Conservation (phyloP, 2,329 filamentous ascomycete genomes). For the Venturia effusa region DNA sequence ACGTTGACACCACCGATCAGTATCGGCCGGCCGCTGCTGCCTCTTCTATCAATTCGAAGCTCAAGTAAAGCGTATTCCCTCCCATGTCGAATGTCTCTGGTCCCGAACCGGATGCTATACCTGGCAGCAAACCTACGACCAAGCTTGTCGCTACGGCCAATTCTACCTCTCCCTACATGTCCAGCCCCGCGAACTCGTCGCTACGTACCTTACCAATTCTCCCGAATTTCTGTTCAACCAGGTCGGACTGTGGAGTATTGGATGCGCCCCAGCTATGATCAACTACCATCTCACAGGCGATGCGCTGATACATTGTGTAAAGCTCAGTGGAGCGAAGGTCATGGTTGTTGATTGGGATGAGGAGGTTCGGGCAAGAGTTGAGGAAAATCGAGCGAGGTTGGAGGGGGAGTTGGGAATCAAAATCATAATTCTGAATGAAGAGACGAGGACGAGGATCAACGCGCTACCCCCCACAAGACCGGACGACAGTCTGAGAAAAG, state of each 20-base stretch:
- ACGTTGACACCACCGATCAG: background rate
- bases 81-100: slow-evolving; percentile 53
- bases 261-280: slow-evolving; percentile 58
- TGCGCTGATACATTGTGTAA: slow-evolving; percentile 54
- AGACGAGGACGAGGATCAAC: slow-evolving; percentile 36
- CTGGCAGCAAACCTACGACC: slow-evolving; percentile 45
- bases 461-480: slow-evolving; percentile 40
- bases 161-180: slow-evolving; percentile 41
- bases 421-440: slow-evolving; percentile 42
- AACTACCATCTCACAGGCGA: slow-evolving; percentile 58
- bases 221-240: slow-evolving; percentile 57
- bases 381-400: slow-evolving; percentile 37
- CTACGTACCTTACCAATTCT: slow-evolving; percentile 56
- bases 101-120: slow-evolving; percentile 51
- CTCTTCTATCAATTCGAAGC: slow-evolving; percentile 57
- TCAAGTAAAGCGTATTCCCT: slow-evolving; percentile 39
- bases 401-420: slow-evolving; percentile 47
- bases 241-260: slow-evolving; percentile 54
- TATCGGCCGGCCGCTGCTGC: slow-evolving; percentile 32
- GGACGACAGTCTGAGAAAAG: slow-evolving; percentile 43
- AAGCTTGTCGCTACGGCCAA: slow-evolving; percentile 49
- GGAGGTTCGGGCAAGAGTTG: slow-evolving; percentile 45
- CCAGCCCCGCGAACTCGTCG: slow-evolving; percentile 44
- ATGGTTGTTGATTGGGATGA: slow-evolving; percentile 36
- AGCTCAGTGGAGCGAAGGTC: slow-evolving; percentile 34